Base-by-base conservation (phyloP, 106 monocot genomes). In the Acanthochlamys bracteata region DNA sequence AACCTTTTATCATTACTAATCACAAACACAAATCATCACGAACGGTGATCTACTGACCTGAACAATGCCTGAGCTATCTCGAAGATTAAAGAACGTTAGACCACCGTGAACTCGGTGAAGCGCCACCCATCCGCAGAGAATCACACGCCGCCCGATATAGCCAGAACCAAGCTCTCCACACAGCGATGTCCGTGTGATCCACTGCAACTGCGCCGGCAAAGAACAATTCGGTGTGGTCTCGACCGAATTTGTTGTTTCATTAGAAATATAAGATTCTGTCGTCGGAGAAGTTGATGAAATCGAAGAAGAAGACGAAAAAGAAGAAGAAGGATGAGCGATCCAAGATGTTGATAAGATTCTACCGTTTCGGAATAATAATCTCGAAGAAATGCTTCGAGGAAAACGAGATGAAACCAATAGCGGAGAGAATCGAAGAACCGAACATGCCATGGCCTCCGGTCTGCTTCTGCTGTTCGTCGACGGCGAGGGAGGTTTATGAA, bases 101-200 rank as follows among this genome's bases (percentile, higher is more conserved):
- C 96, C 91, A 9, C 88, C 91, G 20, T 98, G 96, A 55, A 85
- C 64, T 74, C 96, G 57, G 52, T 83, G 96, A 14, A 98, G 71
- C 4, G 91, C 91, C 27, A 98, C 96, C 91, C 96, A 98, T 7
- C 96, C 96, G 51, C 91, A 88, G 41, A 98, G 80, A 24, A 66
- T 49, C 58, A 98, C 96, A 24, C 83, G 80, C 21, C 67, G 66
- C 13, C 96, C 96, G 49, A 88, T 83, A 53, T 91, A 91, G 10
- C 39, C 79, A 11, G 69, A 61, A 39, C 85, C 75, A 43, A 98
- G 25, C 24, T 88, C 91, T 20, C 96, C 91, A 39, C 96, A 98
- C 11, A 66, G 42, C 14, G 59, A 82, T 13, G 80, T 85, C 67
- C 88, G 75, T 19, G 67, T 40, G 17, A 88, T 71, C 96, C 96